A percentile compares a stretch with the other conserved stretches of the same genome.
These are phyloP conservation scores for Salvia rosmarinus DNA, from an alignment of 257 asterid genomes.

Conservation along the genomic window DNA sequence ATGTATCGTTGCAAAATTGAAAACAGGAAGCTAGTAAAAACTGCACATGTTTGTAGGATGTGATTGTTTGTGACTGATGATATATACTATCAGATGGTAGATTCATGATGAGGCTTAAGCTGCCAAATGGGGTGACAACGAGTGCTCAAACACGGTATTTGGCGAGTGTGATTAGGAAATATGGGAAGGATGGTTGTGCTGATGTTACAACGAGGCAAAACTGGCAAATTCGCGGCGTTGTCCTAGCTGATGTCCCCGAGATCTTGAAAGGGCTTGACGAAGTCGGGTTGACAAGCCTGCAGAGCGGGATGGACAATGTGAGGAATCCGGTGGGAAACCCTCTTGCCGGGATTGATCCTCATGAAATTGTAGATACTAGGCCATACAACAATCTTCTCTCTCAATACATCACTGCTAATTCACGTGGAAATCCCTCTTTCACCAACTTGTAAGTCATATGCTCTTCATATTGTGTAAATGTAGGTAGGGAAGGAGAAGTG, in stretches of 20 bases:
- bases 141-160: constrained; percentile 83
- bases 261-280: constrained; percentile 75
- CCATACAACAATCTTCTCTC: constrained; percentile 81
- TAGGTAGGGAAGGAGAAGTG: too few species aligned
- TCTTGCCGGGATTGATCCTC: constrained; percentile 93
- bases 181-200: constrained; percentile 86
- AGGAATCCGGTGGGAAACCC: constrained; percentile 97
- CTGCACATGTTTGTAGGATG: neutral
- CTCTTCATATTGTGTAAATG: too few species aligned
- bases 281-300: constrained; percentile 92
- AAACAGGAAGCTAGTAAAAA: neutral
- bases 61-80: constrained; percentile 10
- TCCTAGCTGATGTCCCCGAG: constrained; percentile 82
- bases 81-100: constrained; percentile 69
- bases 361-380: constrained; percentile 87
- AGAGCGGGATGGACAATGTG: constrained; percentile 99
- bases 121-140: constrained; percentile 93
- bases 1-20: neutral
- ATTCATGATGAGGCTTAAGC: constrained; percentile 97
- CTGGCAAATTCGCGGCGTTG: constrained; percentile 97
- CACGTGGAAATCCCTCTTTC: constrained; percentile 82
- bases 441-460: constrained; percentile 72
- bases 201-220: constrained; percentile 95
- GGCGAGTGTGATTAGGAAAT: constrained; percentile 75
- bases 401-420: constrained; percentile 75